phyloP scores from a whole-genome alignment of 108 stramenopile species.

The Schizochytrium sp. region DNA sequence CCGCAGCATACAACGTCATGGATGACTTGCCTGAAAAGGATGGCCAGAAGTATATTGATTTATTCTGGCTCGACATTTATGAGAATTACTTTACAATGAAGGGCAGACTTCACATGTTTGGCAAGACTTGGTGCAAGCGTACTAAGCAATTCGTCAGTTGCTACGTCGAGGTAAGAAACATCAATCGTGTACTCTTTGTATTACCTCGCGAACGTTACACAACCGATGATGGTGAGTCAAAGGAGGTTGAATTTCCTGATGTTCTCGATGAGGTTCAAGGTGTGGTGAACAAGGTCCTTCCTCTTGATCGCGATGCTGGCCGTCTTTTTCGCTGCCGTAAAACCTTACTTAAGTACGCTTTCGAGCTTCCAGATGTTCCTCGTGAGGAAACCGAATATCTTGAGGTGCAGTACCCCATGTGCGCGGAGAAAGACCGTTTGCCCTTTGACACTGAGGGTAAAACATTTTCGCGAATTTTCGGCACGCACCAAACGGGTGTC shows the following conservation, averaged over 20 bases:
- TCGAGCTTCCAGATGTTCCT: conserved; percentile 90
- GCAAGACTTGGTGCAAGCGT: conserved; percentile 78
- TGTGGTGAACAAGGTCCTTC: conserved; percentile 70
- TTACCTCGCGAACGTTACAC: conserved; percentile 80
- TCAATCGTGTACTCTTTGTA: conserved; percentile 89
- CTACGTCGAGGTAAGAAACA: conserved; percentile 86
- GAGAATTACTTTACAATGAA: conserved; percentile 77
- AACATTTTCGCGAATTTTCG: conserved; percentile 87
- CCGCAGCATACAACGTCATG: conserved; percentile 67
- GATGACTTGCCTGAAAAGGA: conserved; percentile 65
- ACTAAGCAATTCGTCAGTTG: conserved; percentile 80
- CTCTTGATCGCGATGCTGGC: conserved; percentile 81
- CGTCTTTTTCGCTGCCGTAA: conserved; percentile 86
- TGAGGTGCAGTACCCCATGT: conserved; percentile 89
- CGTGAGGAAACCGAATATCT: conserved; percentile 92
- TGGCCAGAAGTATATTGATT: conserved; percentile 77
- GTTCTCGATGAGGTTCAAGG: conserved; percentile 80
- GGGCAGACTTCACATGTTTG: conserved; percentile 91
- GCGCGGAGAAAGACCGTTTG: conserved; percentile 85
- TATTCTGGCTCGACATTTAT: conserved; percentile 95
- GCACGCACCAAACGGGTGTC: conserved; percentile 83
- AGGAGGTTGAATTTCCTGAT: conserved; percentile 87
- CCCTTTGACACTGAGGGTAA: conserved; percentile 80
- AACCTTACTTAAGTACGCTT: conserved; percentile 92
- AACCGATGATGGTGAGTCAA: conserved; percentile 71